Percentiles rank a stretch among this genome's conserved stretches.
These are phyloP conservation scores for Davidsoniella australis DNA, from an alignment of 2,329 filamentous ascomycete species.

Conservation along the genomic window DNA sequence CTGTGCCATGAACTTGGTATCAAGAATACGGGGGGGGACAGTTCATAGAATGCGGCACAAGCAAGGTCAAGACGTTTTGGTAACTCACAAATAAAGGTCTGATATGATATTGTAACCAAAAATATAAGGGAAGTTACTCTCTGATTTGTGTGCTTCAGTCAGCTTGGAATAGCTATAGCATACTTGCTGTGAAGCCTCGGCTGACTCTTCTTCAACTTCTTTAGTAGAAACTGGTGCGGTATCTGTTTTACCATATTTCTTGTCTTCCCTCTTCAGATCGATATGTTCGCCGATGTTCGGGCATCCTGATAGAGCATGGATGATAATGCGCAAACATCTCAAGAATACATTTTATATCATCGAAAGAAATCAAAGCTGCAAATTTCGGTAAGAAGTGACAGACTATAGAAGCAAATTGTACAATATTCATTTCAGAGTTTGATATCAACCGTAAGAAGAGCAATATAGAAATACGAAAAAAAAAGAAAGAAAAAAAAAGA, in stretches of 20 bases:
- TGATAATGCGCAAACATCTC: background rate
- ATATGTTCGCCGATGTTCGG: background rate
- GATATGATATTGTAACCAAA: conserved; percentile 51
- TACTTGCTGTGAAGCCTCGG: background rate
- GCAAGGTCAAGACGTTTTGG: conserved; percentile 34
- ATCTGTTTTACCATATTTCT: background rate
- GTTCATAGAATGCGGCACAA: conserved; percentile 24
- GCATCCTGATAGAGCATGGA: conserved; percentile 13
- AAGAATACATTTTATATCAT: too few relatives aligned
- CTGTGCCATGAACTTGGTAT: conserved; percentile 43
- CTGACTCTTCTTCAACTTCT: background rate
- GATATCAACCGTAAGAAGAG: too few relatives aligned
- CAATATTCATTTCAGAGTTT: too few relatives aligned
- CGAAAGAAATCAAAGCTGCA: too few relatives aligned
- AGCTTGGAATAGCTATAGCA: background rate
- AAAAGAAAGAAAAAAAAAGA: too few relatives aligned
- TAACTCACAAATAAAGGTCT: conserved; percentile 36
- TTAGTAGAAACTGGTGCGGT: background rate
- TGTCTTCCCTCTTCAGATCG: background rate
- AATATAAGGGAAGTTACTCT: conserved; percentile 17
- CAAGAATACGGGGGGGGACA: conserved; percentile 34
- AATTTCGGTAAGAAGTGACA: too few relatives aligned
- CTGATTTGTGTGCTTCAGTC: background rate
- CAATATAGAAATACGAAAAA: too few relatives aligned
- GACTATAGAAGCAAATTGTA: background rate